phyloP scores from a whole-genome alignment of 768 basidiomycete genomes.

The Lactarius hengduanensis region DNA sequence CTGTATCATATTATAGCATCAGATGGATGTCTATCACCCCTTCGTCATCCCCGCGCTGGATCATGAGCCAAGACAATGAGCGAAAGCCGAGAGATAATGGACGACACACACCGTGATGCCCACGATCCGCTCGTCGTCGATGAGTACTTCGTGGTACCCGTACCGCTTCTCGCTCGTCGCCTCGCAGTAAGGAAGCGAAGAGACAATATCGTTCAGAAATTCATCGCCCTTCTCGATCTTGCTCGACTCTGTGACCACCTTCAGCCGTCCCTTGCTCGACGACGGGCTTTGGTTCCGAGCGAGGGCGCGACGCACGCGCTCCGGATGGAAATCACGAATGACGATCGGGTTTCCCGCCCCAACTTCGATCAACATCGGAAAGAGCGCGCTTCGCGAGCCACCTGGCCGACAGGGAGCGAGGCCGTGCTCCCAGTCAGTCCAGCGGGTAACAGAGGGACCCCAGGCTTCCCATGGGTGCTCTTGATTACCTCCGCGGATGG shows the following conservation, averaged over 20 bases:
- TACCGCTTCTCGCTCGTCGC: conserved; percentile 26
- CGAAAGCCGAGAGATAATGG: not conserved
- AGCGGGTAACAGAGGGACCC: conserved; percentile 20
- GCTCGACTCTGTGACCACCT: conserved; percentile 22
- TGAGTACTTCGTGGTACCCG: conserved; percentile 23
- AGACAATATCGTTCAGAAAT: conserved; percentile 25
- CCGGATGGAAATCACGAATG: conserved; percentile 20
- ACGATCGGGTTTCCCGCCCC: conserved; percentile 22
- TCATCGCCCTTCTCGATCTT: conserved; percentile 20
- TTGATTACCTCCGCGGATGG: conserved; percentile 8
- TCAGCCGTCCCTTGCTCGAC: conserved; percentile 2
- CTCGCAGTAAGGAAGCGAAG: conserved; percentile 22
- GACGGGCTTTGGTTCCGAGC: conserved; percentile 5
- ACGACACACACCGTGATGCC: conserved; percentile 22
- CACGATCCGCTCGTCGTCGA: conserved; percentile 24
- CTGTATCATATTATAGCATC: conserved; percentile 11
- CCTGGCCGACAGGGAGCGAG: conserved; percentile 22
- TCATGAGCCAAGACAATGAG: not conserved
- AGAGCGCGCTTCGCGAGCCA: conserved; percentile 18
- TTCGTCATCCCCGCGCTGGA: conserved; percentile 19
- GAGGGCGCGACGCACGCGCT: conserved; percentile 20
- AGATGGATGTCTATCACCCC: conserved; percentile 19
- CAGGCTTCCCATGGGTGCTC: conserved; percentile 16
- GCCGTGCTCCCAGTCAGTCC: conserved; percentile 23
- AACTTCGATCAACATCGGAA: conserved; percentile 21